Evolutionary conservation across 108 stramenopile genomes (phyloP).

Genomic region (Conticribra weissflogii): DNA sequence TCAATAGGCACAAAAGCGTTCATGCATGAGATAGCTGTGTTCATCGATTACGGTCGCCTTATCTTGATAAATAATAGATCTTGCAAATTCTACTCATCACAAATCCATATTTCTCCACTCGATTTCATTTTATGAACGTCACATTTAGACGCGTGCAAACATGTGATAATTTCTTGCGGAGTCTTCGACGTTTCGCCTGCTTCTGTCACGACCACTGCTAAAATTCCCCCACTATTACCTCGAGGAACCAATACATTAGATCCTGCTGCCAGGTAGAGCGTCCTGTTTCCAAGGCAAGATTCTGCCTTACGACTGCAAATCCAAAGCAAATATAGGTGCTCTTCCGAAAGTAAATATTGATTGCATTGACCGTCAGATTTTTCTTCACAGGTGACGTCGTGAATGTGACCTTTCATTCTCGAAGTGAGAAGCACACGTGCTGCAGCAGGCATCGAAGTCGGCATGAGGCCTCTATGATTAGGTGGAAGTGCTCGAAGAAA

Average conservation of each 20-base stretch:
- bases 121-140: constrained; percentile 1
- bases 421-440: constrained; percentile 23
- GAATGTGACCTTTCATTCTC: constrained; percentile 29
- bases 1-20: no score
- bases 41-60: neutral
- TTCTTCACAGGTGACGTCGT: constrained; percentile 17
- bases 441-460: constrained; percentile 6
- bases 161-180: constrained; percentile 5
- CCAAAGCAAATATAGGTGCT: no score
- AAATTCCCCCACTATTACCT: constrained; percentile 8
- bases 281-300: constrained; percentile 23
- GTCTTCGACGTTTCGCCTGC: neutral
- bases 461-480: constrained; percentile 7
- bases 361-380: constrained; percentile 11
- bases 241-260: constrained; percentile 21
- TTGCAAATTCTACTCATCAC: neutral
- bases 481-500: constrained; percentile 30
- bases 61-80: neutral
- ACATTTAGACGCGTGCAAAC: neutral
- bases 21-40: no score
- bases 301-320: no score
- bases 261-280: constrained; percentile 11
- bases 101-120: constrained; percentile 10
- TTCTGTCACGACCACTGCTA: constrained; percentile 5
- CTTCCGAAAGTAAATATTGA: neutral